Evolutionary conservation across 352 stramenopile species (phyloP), one percentile per base, ranked within the genome.

Genomic region (Pythium phragmiticola): DNA sequence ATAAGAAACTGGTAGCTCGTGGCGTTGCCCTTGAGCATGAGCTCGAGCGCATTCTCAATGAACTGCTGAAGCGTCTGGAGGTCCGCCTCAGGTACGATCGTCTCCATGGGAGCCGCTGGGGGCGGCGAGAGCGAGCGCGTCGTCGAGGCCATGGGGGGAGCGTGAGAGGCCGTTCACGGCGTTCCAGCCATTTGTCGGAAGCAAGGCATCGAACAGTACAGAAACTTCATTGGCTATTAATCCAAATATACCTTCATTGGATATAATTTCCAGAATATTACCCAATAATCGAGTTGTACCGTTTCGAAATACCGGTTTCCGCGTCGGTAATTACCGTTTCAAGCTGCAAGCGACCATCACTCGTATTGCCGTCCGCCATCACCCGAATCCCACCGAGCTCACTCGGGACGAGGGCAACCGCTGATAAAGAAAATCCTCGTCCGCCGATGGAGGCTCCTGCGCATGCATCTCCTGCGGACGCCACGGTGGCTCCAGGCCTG

Each of bases 21-120:
- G 47, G 70, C 70, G 70, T 95, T 95, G 39, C 86, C 86, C 77
- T 95, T 92, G 67, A 93, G 69, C 52, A 88, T 79, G 56, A 90
- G 68, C 42, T 91, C 80, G 68, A 93, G 72, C 43, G 86, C 86
- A 60, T 90, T 92, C 73, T 95, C 82, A 59, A 95, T 89, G 64
- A 95, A 92, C 65, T 83, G 72, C 57, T 90, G 78, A 69, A 92
- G 83, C 54, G 73, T 88, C 57, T 70, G 68, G 7, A 95, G 72
- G 51, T 89, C 81, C 46, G 88, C 73, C 67, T 90, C 80, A 3
- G 63, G 50, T 19, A 71, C 65, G 26, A 63, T 5, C 9, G 43
- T 46, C 30, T 54, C 60, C 51, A 66, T 54, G 7, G 41, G 36
- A 1, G 13, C 21, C 39, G 41, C 39, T 26, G 42, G 16, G 9